These are phyloP conservation scores for Grifola frondosa DNA, from an alignment of 1,284 basidiomycete species.

Conservation along the genomic window DNA sequence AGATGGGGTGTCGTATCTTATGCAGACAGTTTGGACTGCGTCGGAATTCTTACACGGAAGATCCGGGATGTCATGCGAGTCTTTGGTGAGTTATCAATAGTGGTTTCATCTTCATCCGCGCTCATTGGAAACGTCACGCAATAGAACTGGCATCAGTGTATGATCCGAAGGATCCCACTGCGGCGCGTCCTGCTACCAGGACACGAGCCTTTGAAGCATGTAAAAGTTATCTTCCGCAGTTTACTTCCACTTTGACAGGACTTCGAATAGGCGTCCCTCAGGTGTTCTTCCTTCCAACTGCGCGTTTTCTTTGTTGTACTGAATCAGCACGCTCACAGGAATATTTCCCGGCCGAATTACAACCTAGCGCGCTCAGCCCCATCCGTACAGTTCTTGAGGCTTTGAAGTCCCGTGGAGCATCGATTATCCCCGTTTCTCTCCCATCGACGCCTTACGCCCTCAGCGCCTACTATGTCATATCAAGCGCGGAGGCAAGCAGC, in stretches of 20 bases:
- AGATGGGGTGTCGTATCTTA: slow-evolving; percentile 93
- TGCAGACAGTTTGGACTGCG: slow-evolving; percentile 93
- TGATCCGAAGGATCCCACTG: slow-evolving; percentile 82
- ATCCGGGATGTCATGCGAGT: slow-evolving; percentile 52
- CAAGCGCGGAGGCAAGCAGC: slow-evolving; percentile 92
- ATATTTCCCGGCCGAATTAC: slow-evolving; percentile 79
- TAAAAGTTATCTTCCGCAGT: slow-evolving; percentile 8
- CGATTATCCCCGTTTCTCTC: slow-evolving; percentile 73
- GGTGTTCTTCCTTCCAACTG: no score
- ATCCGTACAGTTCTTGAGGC: slow-evolving; percentile 48
- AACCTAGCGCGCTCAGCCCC: slow-evolving; percentile 45
- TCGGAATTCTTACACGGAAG: slow-evolving; percentile 75
- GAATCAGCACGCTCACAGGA: slow-evolving; percentile 46
- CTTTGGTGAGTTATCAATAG: slow-evolving; percentile 53
- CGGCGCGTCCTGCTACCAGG: slow-evolving; percentile 49
- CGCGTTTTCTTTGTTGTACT: neutral
- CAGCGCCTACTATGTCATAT: slow-evolving; percentile 94
- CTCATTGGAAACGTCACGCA: no score
- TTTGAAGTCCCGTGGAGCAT: slow-evolving; percentile 65
- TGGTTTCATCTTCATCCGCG: neutral
- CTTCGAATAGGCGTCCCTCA: slow-evolving; percentile 60
- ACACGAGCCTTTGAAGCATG: slow-evolving; percentile 24
- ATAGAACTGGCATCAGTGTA: no score
- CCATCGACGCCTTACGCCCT: slow-evolving; percentile 79
- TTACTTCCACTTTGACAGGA: slow-evolving; percentile 34